Conservation (phyloP, 2,329 filamentous ascomycete species). For the Aspergillus sojae region DNA sequence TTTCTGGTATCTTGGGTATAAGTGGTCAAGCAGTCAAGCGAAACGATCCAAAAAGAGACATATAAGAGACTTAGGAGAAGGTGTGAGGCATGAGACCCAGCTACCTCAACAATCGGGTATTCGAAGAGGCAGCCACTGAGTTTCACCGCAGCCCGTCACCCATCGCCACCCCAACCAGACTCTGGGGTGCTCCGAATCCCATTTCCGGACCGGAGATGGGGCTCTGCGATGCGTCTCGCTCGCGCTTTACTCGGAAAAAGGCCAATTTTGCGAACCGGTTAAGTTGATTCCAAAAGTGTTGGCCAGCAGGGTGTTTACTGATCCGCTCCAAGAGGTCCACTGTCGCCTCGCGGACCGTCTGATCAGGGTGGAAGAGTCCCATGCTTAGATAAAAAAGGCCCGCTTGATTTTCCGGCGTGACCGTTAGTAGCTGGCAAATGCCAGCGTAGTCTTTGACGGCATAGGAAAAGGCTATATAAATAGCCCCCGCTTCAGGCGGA, state of each 20-base stretch:
- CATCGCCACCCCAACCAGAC: conserved; percentile 41
- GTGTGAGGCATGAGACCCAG: not conserved
- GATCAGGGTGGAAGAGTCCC: conserved; percentile 87
- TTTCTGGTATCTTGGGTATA: conserved; percentile 1
- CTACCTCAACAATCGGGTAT: not conserved
- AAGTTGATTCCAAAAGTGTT: conserved; percentile 87
- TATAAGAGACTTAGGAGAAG: not conserved
- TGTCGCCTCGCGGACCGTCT: conserved; percentile 74
- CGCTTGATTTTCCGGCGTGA: conserved; percentile 81
- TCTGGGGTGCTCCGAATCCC: conserved; percentile 35
- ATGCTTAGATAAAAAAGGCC: conserved; percentile 90
- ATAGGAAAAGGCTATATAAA: conserved; percentile 79
- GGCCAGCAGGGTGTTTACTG: conserved; percentile 81
- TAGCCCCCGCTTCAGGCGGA: conserved; percentile 74
- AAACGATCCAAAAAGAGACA: not conserved
- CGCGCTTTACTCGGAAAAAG: conserved; percentile 76
- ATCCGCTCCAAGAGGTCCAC: conserved; percentile 81
- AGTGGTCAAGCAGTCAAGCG: not conserved
- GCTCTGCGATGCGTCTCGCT: conserved; percentile 44
- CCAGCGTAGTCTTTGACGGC: conserved; percentile 80
- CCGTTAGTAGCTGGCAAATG: conserved; percentile 78
- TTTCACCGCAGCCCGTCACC: conserved; percentile 31
- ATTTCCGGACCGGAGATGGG: conserved; percentile 26
- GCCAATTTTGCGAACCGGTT: conserved; percentile 88
- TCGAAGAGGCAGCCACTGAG: not conserved